Percentiles rank a stretch among this genome's conserved stretches.
phyloP scores from a whole-genome alignment of 345 rosid species.

The Mangifera indica region DNA sequence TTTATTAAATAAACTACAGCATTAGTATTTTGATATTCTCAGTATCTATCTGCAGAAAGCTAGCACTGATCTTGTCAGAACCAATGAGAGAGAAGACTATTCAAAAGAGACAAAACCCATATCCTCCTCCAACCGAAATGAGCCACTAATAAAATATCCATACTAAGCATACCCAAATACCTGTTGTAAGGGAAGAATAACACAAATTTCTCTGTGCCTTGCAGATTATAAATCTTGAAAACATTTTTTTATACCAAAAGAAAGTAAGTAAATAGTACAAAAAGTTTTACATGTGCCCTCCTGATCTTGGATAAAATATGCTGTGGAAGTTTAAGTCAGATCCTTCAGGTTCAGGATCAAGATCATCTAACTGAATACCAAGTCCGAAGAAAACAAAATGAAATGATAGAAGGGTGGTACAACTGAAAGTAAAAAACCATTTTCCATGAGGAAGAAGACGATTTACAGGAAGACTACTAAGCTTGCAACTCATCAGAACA shows the following conservation, averaged over 20 bases:
- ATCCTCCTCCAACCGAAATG: slow-evolving; percentile 32
- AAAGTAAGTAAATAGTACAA: not conserved
- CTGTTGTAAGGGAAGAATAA: slow-evolving; percentile 4
- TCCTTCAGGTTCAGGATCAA: not conserved
- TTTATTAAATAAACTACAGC: not conserved
- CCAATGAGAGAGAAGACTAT: slow-evolving; percentile 12
- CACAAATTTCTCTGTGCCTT: not conserved
- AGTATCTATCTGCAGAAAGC: not conserved
- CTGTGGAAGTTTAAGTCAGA: not conserved
- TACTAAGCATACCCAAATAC: not conserved
- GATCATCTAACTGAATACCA: not conserved
- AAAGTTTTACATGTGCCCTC: not conserved
- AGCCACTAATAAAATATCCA: slow-evolving; percentile 9
- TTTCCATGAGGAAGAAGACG: not conserved
- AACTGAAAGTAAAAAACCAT: not conserved
- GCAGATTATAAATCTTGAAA: not conserved
- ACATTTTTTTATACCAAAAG: not conserved
- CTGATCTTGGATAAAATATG: not conserved
- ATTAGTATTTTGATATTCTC: not conserved
- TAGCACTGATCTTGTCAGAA: not conserved
- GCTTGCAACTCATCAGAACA: not conserved
- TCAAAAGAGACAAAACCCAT: slow-evolving; percentile 45
- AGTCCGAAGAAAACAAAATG: not conserved
- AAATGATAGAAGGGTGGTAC: not conserved
- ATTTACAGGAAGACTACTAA: not conserved